Evolutionary conservation across 2,329 filamentous ascomycete species (phyloP), one percentile per base, ranked within the genome.

Genomic region (Alternaria postmessia): DNA sequence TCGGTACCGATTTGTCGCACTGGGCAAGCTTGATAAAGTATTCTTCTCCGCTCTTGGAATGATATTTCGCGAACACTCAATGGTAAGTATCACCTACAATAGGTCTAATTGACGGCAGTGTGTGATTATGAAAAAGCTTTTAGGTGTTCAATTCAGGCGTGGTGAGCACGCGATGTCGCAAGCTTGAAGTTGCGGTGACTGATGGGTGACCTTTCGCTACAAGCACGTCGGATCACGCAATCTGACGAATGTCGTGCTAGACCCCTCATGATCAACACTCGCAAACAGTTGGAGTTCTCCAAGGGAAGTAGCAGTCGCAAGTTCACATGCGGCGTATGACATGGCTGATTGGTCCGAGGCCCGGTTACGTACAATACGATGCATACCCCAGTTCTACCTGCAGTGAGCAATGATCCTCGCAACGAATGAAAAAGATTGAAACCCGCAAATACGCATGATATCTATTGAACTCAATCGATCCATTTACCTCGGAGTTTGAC

Each of bases 221-320:
- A 60, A 75, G 68, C 67, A 72, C 73, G 73, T 68, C 62, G 62
- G 46, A 76, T 73, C 74, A 76, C 74, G 74, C 73, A 74, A 73
- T 71, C 51, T 22, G 57, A 28, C 46, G 20, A 49, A 49, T 38
- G n/a, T 14, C 11, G 32, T 38, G 28, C 20, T 52, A 51, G 39
- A 14, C 32, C 46, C 30, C 30, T 30, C 32, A 38, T 36, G 32
- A n/a, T 38, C 46, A 49, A 32, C 30, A 38, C 46, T 24, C 46
- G 20, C 32, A 49, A 38, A 34, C 5, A 26, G 14, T 5, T 49
- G 30, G 9, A 5, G 20, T n/a, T 57, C 16, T 42, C 30, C 32
- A 30, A 52, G 14, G 32, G 30, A 24, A 49, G 46, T n/a, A 44
- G 18, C 16, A 30, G 18, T 24, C 18, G 28, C 3, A 14, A 26